Evolutionary conservation across 441 rosid genomes (phyloP).

Genomic region (Macaranga tanarius): DNA sequence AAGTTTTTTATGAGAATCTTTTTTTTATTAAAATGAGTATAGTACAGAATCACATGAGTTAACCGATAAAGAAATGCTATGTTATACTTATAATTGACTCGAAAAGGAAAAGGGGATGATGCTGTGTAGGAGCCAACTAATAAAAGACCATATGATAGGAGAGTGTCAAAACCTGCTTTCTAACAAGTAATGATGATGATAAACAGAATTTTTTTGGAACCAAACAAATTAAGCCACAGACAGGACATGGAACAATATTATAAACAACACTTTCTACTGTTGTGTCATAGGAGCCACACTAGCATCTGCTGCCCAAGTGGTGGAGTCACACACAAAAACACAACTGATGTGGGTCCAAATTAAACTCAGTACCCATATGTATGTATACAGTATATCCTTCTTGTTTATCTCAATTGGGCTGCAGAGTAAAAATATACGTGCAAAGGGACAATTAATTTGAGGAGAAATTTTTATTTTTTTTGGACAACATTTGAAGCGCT

Average conservation of each 20-base stretch:
- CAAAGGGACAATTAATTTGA: too few species aligned
- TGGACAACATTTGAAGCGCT: too few species aligned
- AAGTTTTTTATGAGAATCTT: too few species aligned
- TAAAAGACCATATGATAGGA: background rate
- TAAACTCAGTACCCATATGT: background rate
- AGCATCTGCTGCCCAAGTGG: constrained; percentile 3
- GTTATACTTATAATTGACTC: background rate
- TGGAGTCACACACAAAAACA: constrained; percentile 8
- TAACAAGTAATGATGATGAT: constrained; percentile 25
- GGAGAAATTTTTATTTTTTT: too few species aligned
- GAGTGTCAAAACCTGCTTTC: constrained; percentile 20
- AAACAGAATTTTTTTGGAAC: constrained; percentile 21
- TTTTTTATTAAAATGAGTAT: too few species aligned
- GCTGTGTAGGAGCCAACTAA: background rate
- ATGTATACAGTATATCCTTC: too few species aligned
- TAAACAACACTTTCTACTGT: constrained; percentile 4
- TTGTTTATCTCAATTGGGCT: too few species aligned
- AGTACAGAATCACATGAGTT: background rate
- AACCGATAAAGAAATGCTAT: background rate
- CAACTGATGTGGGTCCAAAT: constrained; percentile 24
- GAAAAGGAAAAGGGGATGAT: background rate
- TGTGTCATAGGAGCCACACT: constrained; percentile 20
- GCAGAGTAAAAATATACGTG: too few species aligned
- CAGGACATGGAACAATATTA: background rate
- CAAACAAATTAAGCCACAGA: constrained; percentile 12